Percentiles rank a stretch among this genome's conserved stretches.
Conservation (phyloP, 306 rosid species). For the Cyclanthera cordifolia region DNA sequence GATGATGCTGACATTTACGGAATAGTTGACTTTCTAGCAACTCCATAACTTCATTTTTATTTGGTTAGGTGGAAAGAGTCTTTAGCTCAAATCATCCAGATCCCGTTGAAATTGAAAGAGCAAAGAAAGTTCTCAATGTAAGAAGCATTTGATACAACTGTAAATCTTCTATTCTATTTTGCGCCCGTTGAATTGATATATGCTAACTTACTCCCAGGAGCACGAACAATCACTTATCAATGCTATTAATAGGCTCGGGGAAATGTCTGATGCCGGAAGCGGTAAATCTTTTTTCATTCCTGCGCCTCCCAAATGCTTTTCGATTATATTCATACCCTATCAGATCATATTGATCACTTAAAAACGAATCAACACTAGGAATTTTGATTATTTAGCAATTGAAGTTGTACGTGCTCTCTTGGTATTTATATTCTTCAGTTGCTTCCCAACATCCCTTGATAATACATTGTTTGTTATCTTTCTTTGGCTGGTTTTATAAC, state of each 20-base stretch:
- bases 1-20: background rate
- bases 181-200: background rate
- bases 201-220: constrained; percentile 40
- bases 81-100: constrained; percentile 74
- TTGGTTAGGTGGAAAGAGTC: constrained; percentile 71
- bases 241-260: constrained; percentile 64
- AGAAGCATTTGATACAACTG: constrained; percentile 5
- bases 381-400: background rate
- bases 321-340: background rate
- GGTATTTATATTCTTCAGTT: no score
- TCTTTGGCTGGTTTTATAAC: constrained; percentile 15
- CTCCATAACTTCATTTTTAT: background rate
- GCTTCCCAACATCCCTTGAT: background rate
- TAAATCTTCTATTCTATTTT: background rate
- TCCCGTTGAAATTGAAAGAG: constrained; percentile 65
- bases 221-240: constrained; percentile 83
- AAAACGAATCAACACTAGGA: background rate
- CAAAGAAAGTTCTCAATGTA: constrained; percentile 79
- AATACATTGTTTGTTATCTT: background rate
- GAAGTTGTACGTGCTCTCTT: background rate
- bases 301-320: background rate
- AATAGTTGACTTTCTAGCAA: constrained; percentile 13
- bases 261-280: constrained; percentile 73
- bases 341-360: background rate
- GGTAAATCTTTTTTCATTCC: constrained; percentile 34